phyloP scores from a whole-genome alignment of 2,329 filamentous ascomycete species.

The Lasiodiplodia sp. region DNA sequence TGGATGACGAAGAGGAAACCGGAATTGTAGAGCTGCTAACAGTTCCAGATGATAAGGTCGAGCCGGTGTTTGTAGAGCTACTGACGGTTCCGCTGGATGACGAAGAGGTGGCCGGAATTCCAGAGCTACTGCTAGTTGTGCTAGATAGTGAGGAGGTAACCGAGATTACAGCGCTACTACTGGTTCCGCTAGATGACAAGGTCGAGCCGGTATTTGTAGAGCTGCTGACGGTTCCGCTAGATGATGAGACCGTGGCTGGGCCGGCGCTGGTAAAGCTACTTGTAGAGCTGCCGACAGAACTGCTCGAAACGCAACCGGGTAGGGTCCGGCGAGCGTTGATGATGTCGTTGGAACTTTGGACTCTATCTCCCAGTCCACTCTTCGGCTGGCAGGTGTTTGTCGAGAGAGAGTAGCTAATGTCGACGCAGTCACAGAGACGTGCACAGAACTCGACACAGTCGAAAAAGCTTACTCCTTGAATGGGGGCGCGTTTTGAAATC shows the following conservation, averaged over 20 bases:
- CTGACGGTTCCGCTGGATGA: too few relatives aligned
- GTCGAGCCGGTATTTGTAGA: not conserved
- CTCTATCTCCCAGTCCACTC: not conserved
- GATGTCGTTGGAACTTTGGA: not conserved
- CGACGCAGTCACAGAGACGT: constrained; percentile 7
- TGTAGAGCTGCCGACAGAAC: not conserved
- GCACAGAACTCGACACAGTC: constrained; percentile 18
- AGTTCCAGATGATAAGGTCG: too few relatives aligned
- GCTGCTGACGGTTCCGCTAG: not conserved
- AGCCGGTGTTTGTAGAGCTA: too few relatives aligned
- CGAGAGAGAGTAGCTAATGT: constrained; percentile 2
- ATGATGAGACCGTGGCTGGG: not conserved
- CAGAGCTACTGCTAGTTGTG: too few relatives aligned
- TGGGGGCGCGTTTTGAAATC: constrained; percentile 3
- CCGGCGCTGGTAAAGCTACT: too few relatives aligned
- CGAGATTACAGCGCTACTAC: too few relatives aligned
- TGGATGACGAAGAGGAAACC: too few relatives aligned
- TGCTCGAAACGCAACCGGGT: not conserved
- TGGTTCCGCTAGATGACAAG: too few relatives aligned
- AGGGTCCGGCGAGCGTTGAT: constrained; percentile 1
- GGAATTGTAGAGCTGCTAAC: too few relatives aligned
- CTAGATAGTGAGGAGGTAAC: too few relatives aligned
- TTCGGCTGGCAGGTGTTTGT: not conserved
- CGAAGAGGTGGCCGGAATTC: too few relatives aligned
- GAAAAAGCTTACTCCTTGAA: not conserved